Evolutionary conservation across 2,329 filamentous ascomycete genomes (phyloP).

Genomic region (Sclerotinia trifoliorum): DNA sequence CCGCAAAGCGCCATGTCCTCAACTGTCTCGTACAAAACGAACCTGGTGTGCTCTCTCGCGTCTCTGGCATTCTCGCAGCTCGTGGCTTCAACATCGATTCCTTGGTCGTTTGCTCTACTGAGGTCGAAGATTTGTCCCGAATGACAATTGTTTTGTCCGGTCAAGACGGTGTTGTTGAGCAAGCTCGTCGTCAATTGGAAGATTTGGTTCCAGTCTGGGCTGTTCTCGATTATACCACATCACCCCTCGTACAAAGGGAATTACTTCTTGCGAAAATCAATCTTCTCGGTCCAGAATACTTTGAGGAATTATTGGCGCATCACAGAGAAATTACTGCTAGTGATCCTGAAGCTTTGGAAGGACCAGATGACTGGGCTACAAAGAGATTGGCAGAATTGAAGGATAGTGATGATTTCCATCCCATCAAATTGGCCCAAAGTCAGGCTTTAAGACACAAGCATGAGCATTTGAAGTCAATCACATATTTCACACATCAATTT

Average conservation of each 20-base stretch:
- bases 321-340: slow-evolving; percentile 80
- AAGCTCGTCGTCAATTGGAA: slow-evolving; percentile 91
- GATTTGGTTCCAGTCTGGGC: slow-evolving; percentile 98
- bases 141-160: slow-evolving; percentile 99
- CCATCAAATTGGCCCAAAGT: slow-evolving; percentile 77
- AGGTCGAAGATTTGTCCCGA: slow-evolving; percentile 92
- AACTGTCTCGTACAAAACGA: slow-evolving; percentile 99
- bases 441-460: slow-evolving; percentile 95
- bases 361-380: slow-evolving; percentile 45
- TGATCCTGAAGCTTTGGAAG: slow-evolving; percentile 38
- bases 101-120: slow-evolving; percentile 94
- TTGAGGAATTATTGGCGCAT: slow-evolving; percentile 92
- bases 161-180: slow-evolving; percentile 95
- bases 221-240: slow-evolving; percentile 90
- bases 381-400: slow-evolving; percentile 30
- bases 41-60: slow-evolving; percentile 91
- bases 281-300: slow-evolving; percentile 95
- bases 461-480: slow-evolving; percentile 94
- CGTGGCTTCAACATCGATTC: slow-evolving; percentile 99
- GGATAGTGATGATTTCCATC: slow-evolving; percentile 70
- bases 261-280: slow-evolving; percentile 94
- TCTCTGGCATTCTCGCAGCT: slow-evolving; percentile 93
- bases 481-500: slow-evolving; percentile 95
- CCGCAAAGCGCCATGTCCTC: slow-evolving; percentile 91
- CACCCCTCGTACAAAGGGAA: slow-evolving; percentile 93